phyloP scores from a whole-genome alignment of 129 eudicot species.

The Flaveria trinervia region DNA sequence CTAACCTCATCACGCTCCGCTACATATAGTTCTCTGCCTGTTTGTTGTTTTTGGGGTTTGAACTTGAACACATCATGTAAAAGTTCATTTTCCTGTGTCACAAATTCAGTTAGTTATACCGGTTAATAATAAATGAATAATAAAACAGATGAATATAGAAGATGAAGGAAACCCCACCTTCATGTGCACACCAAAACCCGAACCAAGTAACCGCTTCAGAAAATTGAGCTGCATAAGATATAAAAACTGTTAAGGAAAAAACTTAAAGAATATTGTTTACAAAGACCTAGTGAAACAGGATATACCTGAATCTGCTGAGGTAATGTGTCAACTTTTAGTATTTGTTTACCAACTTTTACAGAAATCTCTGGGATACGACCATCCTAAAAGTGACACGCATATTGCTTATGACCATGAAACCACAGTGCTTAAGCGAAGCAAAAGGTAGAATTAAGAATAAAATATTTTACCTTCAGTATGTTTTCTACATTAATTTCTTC shows the following conservation, averaged over 20 bases:
- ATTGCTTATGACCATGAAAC: slow-evolving; percentile 17
- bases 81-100: slow-evolving; percentile 50
- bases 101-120: slow-evolving; percentile 18
- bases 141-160: not conserved
- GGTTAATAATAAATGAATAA: not conserved
- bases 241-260: not conserved
- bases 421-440: not conserved
- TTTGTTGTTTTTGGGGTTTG: slow-evolving; percentile 33
- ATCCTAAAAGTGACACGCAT: slow-evolving; percentile 35
- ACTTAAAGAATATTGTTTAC: not conserved
- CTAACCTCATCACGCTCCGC: slow-evolving; percentile 58
- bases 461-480: slow-evolving; percentile 35
- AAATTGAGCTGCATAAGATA: slow-evolving; percentile 45
- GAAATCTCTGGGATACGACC: slow-evolving; percentile 39
- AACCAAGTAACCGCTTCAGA: slow-evolving; percentile 50
- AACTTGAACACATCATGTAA: slow-evolving; percentile 55
- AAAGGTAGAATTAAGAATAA: slow-evolving; percentile 11
- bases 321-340: slow-evolving; percentile 35
- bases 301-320: slow-evolving; percentile 52
- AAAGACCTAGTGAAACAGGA: not conserved
- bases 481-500: slow-evolving; percentile 35
- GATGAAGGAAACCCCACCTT: slow-evolving; percentile 37
- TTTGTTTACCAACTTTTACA: slow-evolving; percentile 46
- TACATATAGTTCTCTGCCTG: slow-evolving; percentile 38
- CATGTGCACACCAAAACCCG: slow-evolving; percentile 55